These are phyloP conservation scores for Lecanicillium sp. DNA, from an alignment of 2,329 filamentous ascomycete species.

Conservation along the genomic window DNA sequence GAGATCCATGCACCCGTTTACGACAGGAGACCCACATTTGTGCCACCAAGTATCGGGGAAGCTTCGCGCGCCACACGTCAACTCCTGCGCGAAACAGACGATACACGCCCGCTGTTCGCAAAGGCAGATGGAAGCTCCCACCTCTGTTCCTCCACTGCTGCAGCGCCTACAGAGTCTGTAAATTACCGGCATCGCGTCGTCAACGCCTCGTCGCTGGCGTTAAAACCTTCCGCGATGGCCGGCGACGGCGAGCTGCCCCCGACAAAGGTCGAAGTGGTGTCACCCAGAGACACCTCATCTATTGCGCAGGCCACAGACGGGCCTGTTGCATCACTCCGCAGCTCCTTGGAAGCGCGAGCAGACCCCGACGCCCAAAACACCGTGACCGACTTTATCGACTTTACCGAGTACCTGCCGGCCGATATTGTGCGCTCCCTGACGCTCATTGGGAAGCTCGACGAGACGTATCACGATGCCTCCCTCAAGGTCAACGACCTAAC, in stretches of 20 bases:
- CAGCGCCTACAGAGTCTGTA: too few relatives aligned
- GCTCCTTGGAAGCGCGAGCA: conserved; percentile 41
- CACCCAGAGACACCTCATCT: conserved; percentile 24
- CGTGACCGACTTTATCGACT: conserved; percentile 63
- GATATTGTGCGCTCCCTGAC: conserved; percentile 59
- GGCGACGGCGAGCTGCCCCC: conserved; percentile 12
- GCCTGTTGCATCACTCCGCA: conserved; percentile 12
- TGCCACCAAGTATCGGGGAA: too few relatives aligned
- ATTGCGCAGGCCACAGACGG: conserved; percentile 13
- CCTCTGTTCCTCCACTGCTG: too few relatives aligned
- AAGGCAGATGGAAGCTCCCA: too few relatives aligned
- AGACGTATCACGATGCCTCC: conserved; percentile 48
- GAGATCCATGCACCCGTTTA: too few relatives aligned
- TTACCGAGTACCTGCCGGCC: conserved; percentile 60
- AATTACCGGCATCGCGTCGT: too few relatives aligned
- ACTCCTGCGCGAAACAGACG: too few relatives aligned
- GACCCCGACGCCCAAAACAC: conserved; percentile 62
- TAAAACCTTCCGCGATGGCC: conserved; percentile 11
- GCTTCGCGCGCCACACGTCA: too few relatives aligned
- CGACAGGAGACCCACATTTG: too few relatives aligned
- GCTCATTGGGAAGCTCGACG: conserved; percentile 56
- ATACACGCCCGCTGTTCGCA: too few relatives aligned
- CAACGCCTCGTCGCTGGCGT: too few relatives aligned
- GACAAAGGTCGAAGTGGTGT: conserved; percentile 23
- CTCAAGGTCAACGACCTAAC: conserved; percentile 47